A percentile compares a stretch with the other conserved stretches of the same genome.
These are phyloP conservation scores for Yarrowia galli DNA, from an alignment of 1,139 yeast species.

Conservation along the genomic window DNA sequence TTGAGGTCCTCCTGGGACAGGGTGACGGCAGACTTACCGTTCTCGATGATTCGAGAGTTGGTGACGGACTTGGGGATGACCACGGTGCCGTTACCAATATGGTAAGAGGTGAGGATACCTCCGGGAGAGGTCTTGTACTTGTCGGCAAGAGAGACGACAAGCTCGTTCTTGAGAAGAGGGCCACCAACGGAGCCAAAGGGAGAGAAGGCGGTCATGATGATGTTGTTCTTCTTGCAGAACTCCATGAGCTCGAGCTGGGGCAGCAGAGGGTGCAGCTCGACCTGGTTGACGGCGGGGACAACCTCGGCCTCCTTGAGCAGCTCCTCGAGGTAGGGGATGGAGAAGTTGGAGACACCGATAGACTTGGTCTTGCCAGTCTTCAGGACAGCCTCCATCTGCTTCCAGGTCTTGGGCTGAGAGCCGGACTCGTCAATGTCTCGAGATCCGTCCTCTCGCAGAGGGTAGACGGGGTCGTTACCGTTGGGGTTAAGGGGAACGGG, in stretches of 20 bases:
- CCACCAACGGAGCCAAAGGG: slow-evolving; percentile 79
- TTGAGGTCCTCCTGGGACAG: slow-evolving; percentile 64
- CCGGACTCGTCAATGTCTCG: slow-evolving; percentile 59
- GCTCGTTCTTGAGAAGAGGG: slow-evolving; percentile 63
- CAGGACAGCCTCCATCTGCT: slow-evolving; percentile 64
- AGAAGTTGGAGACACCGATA: slow-evolving; percentile 82
- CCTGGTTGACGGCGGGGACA: slow-evolving; percentile 75
- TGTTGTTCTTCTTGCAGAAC: slow-evolving; percentile 61
- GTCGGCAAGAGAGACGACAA: slow-evolving; percentile 61
- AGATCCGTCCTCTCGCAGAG: slow-evolving; percentile 57
- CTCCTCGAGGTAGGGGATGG: slow-evolving; percentile 60
- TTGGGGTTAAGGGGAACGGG: slow-evolving; percentile 65
- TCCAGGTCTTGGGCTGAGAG: slow-evolving; percentile 72
- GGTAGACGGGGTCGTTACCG: slow-evolving; percentile 54
- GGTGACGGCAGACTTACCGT: slow-evolving; percentile 58
- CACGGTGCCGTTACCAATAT: slow-evolving; percentile 69
- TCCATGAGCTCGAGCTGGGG: slow-evolving; percentile 71
- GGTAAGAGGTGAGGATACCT: slow-evolving; percentile 74
- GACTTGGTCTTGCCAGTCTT: slow-evolving; percentile 69
- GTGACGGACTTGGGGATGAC: slow-evolving; percentile 78
- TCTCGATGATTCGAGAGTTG: slow-evolving; percentile 64
- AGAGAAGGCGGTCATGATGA: slow-evolving; percentile 75
- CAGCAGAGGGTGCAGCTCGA: slow-evolving; percentile 76
- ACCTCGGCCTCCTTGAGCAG: slow-evolving; percentile 61
- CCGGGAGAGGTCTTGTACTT: slow-evolving; percentile 65